Evolutionary conservation across 768 basidiomycete species (phyloP), one percentile per base, ranked within the genome.

Genomic region (Boletus vinaceobasis): DNA sequence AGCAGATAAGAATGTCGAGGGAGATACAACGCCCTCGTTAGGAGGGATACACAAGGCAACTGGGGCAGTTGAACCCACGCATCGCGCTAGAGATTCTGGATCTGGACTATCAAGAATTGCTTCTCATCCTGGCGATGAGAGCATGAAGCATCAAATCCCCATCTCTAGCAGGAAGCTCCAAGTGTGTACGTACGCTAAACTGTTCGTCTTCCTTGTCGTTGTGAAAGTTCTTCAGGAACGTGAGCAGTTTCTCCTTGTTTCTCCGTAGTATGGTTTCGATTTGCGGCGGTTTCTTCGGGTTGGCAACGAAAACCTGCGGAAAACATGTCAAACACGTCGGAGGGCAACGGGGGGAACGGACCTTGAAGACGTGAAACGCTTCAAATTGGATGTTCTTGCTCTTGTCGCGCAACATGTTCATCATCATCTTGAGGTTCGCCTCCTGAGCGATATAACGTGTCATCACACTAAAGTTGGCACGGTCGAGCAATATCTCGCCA

Each of bases 361-460:
- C 96, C 84, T 98, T 99, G 83, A 99, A 99, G 37, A 99, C 97
- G 65, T 99, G 97, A 75, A 99, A 99, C 3, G 97, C 96, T 71
- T 99, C 97, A 53, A 98, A 99, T 71, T 99, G 97, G 43, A 99
- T 98, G 72, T 99, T 99, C 80, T 93, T 92, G 81, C 95, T 98
- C 82, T 95, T 97, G 71, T 98, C 93, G 58, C 95, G 83, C 52
- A 99, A 77, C 52, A 98, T 81, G 72, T 98, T 98, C 97, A 99
- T 99, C 93, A 99, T 97, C 88, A 96, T 92, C 86, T 98, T 98
- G 59, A 99, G 80, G 70, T 98, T 99, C 29, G 86, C 88, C 68
- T 98, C 97, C 65, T 87, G 87, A 9, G 92, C 84, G 63, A 99
- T 99, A 70, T 98, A 99, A 7, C 88, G 83, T 0, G 97, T 98